phyloP scores from a whole-genome alignment of 1,139 yeast species.

The Lodderomyces orthopsilosis region DNA sequence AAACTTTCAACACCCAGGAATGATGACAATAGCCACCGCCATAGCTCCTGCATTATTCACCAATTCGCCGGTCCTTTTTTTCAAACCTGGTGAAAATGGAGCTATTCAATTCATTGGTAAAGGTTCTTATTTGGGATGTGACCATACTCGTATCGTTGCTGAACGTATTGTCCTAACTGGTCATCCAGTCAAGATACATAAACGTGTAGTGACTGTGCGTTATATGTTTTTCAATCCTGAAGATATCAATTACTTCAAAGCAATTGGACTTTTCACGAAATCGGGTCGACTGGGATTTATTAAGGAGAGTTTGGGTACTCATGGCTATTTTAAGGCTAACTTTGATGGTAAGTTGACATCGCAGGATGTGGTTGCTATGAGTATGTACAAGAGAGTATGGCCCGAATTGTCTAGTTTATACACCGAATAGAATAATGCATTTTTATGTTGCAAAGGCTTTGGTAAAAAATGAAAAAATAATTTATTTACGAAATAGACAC shows the following conservation, averaged over 20 bases:
- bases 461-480: not conserved
- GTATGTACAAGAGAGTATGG: constrained; percentile 91
- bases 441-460: no score
- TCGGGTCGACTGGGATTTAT: constrained; percentile 91
- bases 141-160: constrained; percentile 79
- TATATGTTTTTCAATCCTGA: constrained; percentile 96
- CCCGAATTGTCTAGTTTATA: constrained; percentile 51
- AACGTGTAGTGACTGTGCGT: constrained; percentile 84
- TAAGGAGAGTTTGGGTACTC: constrained; percentile 95
- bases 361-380: constrained; percentile 93
- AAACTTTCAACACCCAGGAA: constrained; percentile 79
- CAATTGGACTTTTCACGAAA: constrained; percentile 89
- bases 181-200: constrained; percentile 93
- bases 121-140: constrained; percentile 86
- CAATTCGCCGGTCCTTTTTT: constrained; percentile 76
- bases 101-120: constrained; percentile 73
- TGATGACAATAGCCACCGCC: constrained; percentile 71
- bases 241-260: constrained; percentile 87
- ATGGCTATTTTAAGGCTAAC: constrained; percentile 95
- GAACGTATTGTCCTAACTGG: constrained; percentile 91
- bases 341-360: constrained; percentile 90
- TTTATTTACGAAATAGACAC: not conserved
- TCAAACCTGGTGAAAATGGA: constrained; percentile 45
- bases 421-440: constrained; percentile 17
- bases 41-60: constrained; percentile 88